Base-by-base conservation (phyloP, 768 basidiomycete species). In the Melanogaster broomeanus region DNA sequence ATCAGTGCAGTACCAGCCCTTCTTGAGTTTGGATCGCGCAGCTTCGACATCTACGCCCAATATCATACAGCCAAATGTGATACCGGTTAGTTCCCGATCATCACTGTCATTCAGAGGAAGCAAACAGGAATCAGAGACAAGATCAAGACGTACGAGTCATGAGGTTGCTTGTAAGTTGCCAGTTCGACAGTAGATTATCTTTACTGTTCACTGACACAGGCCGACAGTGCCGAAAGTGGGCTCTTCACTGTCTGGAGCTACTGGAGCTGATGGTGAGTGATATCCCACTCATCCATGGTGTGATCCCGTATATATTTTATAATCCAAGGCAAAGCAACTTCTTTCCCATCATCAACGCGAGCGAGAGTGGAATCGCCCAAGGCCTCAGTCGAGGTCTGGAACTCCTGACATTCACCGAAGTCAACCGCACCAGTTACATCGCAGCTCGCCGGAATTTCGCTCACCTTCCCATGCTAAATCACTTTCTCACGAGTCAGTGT, bases 331-430 rank as follows among this genome's bases (percentile, higher is more conserved):
- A 60, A 53, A 34, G 64, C n/a, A 68, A 16, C 65, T 67, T 35
- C 68, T 35, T 16, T 63, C 70, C 24, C 57, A 58, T 37, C 72
- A 67, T 43, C 76, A 79, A 45, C 78, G 71, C 31, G 80, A 82
- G 61, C 74, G 73, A 42, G 72, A 73, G 39, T 77, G 81, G 83
- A 79, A 78, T 52, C 66, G 64, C 16, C 65, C 66, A 18, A 72
- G 62, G 40, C 38, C 53, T 7, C 51, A 56, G n/a, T 61, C 66
- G 42, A 43, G 57, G 21, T 58, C 74, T 30, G 41, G 31, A 42
- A 62, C 60, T 10, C 59, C 65, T 35, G 63, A 66, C 31, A 48
- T 53, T 37, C 58, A 61, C 41, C 69, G 46, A 56, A 64, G 49
- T 35, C 59, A 59, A 42, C 67, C 59, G 3, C 61, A 66, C 31